Conservation (phyloP, 306 rosid species). For the Senna siamea region DNA sequence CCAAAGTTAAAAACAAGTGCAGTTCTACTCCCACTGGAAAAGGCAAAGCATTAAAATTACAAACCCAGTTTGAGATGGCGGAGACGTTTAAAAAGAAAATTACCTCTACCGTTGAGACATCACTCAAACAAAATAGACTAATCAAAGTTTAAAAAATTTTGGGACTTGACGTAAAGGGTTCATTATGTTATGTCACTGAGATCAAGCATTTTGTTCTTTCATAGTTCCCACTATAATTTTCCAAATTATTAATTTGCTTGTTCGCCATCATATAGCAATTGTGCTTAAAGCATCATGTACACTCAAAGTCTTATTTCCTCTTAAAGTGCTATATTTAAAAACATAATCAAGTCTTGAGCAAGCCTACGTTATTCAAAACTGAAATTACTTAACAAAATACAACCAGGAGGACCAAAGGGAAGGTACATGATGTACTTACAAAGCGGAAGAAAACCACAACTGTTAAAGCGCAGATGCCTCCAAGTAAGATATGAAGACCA, state of each 20-base stretch:
- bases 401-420: constrained; percentile 28
- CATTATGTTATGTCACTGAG: neutral
- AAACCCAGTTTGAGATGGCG: neutral
- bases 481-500: constrained; percentile 95
- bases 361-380: constrained; percentile 27
- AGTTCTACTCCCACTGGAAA: neutral
- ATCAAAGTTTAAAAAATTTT: neutral
- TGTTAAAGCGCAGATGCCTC: constrained; percentile 94
- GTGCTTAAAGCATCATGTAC: constrained; percentile 24
- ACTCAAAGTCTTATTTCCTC: constrained; percentile 33
- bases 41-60: neutral
- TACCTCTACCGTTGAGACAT: neutral
- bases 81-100: neutral
- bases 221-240: constrained; percentile 20
- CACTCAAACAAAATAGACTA: no score
- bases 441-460: constrained; percentile 95
- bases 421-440: constrained; percentile 59
- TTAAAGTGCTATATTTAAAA: constrained; percentile 28
- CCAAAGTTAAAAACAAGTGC: neutral
- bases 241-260: constrained; percentile 23
- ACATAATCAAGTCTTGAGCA: constrained; percentile 18
- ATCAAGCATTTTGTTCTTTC: constrained; percentile 30
- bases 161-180: neutral
- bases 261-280: no score
- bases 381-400: constrained; percentile 23